A percentile compares a stretch with the other conserved stretches of the same genome.
These are phyloP conservation scores for Claviceps spartinae DNA, from an alignment of 2,329 filamentous ascomycete genomes.

Conservation along the genomic window DNA sequence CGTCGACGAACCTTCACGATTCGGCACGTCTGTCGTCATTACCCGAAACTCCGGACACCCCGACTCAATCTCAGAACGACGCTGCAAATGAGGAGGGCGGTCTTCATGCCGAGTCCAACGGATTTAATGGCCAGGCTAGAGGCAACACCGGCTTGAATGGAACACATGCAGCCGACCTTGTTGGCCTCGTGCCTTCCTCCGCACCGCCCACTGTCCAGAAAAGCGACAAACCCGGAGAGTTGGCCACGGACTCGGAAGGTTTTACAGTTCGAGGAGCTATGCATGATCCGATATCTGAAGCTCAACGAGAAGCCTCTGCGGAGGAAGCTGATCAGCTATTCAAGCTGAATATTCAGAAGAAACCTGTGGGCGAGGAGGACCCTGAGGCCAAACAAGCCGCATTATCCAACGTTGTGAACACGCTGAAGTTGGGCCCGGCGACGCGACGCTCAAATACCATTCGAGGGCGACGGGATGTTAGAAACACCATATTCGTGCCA, in stretches of 20 bases:
- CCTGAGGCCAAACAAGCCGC: slow-evolving; percentile 61
- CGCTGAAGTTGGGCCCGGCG: slow-evolving; percentile 52
- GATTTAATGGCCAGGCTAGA: slow-evolving; percentile 21
- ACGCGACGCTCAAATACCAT: slow-evolving; percentile 62
- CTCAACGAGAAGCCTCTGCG: slow-evolving; percentile 46
- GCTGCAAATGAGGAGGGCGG: slow-evolving; percentile 11
- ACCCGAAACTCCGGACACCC: slow-evolving; percentile 38
- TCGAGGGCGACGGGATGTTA: slow-evolving; percentile 77
- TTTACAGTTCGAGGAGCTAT: slow-evolving; percentile 56
- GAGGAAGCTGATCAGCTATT: slow-evolving; percentile 55
- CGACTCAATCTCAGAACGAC: slow-evolving; percentile 16
- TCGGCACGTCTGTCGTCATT: slow-evolving; percentile 42
- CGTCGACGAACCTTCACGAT: slow-evolving; percentile 45
- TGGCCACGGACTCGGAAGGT: slow-evolving; percentile 55
- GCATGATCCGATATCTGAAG: slow-evolving; percentile 56
- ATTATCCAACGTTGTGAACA: slow-evolving; percentile 61
- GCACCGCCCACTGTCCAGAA: slow-evolving; percentile 36
- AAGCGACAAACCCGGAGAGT: slow-evolving; percentile 20
- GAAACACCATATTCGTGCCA: slow-evolving; percentile 79
- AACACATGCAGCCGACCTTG: slow-evolving; percentile 29
- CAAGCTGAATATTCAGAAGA: slow-evolving; percentile 67
- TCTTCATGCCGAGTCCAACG: slow-evolving; percentile 32
- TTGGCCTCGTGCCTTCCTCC: slow-evolving; percentile 37
- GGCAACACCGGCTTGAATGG: slow-evolving; percentile 33
- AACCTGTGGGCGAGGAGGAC: slow-evolving; percentile 66